Evolutionary conservation across 2,329 filamentous ascomycete species (phyloP), one percentile per base, ranked within the genome.

Genomic region (Pseudogymnoascus sp.): DNA sequence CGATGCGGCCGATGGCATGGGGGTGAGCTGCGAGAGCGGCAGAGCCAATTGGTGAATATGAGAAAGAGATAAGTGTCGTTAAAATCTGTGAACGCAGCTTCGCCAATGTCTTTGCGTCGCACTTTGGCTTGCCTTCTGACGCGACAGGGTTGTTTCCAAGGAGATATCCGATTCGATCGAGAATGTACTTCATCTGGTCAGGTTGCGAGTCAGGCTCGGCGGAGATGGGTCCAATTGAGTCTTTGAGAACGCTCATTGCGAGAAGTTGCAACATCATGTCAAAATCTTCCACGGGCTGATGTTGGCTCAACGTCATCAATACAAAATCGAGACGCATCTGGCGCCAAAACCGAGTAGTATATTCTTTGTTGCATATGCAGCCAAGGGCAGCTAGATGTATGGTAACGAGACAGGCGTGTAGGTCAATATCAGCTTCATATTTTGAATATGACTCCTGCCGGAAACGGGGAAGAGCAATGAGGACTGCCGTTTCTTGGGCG

Each of bases 1-100:
- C 86, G 0, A 96, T 76, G 2, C 90, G 84, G 1, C 89, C 90
- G 13, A 96, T 83, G 10, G 86, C 85, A 40, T 82, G 83, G 2
- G 82, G 81, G 72, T 94, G 88, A 4, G 77, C 76, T 0, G 87
- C 88, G 7, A 97, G 80, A 52, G 88, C 82, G 25, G 78, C 72
- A 1, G 82, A 81, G 7, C 87, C 87, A 68, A 88, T 84, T 0
- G 80, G 74, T n/a, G 83, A 83, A 5, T 79, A 76, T 1, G 84
- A 82, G 70, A 92, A 87, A 1, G 81, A 77, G n/a, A 80, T 76
- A 12, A 87, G 74, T 1, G 84, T 80, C 52, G 78, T 77, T 40
- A 87, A 69, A 8, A 80, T 67, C 25, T 71, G 65, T 4, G 71
- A 60, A 40, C 70, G 69, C 5, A 74, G 55, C 37, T 69, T 67